Percentiles rank a stretch among this genome's conserved stretches.
Evolutionary conservation across 2,329 filamentous ascomycete genomes (phyloP).

Genomic region (Claviceps quebecensis): DNA sequence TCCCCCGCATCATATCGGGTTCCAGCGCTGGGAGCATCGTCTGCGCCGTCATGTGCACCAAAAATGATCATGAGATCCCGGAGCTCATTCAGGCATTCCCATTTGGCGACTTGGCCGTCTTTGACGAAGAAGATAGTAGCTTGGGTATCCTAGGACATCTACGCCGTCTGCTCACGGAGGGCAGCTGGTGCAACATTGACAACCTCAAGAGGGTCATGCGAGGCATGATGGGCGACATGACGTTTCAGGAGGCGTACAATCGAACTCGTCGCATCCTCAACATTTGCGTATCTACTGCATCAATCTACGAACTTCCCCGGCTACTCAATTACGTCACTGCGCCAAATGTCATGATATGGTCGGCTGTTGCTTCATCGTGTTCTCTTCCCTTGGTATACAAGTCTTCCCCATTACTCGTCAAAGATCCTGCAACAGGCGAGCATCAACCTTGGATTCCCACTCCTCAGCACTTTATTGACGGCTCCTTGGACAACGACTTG

Average conservation of each 20-base stretch:
- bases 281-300: conserved; percentile 81
- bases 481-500: conserved; percentile 86
- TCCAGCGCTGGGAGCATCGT: conserved; percentile 82
- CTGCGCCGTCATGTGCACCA: conserved; percentile 63
- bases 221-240: conserved; percentile 69
- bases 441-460: conserved; percentile 75
- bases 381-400: conserved; percentile 82
- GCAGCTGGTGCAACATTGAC: conserved; percentile 71
- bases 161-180: conserved; percentile 63
- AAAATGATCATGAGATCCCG: conserved; percentile 66
- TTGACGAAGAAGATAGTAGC: conserved; percentile 45
- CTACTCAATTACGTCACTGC: conserved; percentile 88
- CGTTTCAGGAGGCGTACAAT: conserved; percentile 92
- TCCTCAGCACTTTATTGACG: conserved; percentile 80
- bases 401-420: conserved; percentile 64
- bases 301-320: conserved; percentile 72
- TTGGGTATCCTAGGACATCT: conserved; percentile 56
- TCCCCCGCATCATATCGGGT: conserved; percentile 78
- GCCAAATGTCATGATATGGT: conserved; percentile 92
- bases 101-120: conserved; percentile 68
- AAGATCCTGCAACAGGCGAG: conserved; percentile 67
- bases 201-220: conserved; percentile 74
- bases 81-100: conserved; percentile 55
- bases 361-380: conserved; percentile 88
- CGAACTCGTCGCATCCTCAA: conserved; percentile 85